phyloP scores from a whole-genome alignment of 306 rosid genomes.

The Corylus heterophylla region DNA sequence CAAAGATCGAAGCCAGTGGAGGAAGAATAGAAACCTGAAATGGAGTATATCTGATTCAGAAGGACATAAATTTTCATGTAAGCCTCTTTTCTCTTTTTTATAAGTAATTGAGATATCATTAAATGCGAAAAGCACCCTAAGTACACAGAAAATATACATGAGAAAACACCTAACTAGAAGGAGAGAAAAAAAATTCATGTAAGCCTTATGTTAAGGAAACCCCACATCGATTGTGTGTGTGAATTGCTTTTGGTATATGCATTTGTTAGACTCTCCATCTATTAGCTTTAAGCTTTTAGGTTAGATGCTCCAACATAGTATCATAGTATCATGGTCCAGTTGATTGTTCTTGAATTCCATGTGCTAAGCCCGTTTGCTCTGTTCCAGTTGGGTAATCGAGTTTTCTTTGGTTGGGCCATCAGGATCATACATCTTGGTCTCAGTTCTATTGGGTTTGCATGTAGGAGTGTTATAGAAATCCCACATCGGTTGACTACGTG shows the following conservation, averaged over 20 bases:
- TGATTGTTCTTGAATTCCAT: neutral
- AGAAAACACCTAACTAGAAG: too few relatives aligned
- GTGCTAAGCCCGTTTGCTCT: too few relatives aligned
- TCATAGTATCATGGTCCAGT: neutral
- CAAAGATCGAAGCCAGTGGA: slow-evolving; percentile 78
- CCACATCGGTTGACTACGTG: neutral
- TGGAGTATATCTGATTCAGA: neutral
- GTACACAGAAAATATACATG: too few relatives aligned
- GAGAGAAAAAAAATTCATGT: too few relatives aligned
- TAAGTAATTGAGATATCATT: too few relatives aligned
- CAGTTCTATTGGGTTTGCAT: too few relatives aligned
- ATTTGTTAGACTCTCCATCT: neutral
- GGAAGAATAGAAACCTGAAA: slow-evolving; percentile 97
- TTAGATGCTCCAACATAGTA: neutral
- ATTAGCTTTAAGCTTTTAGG: neutral
- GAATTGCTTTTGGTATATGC: neutral
- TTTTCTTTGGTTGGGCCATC: too few relatives aligned
- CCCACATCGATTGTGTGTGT: neutral
- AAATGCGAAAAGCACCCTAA: too few relatives aligned
- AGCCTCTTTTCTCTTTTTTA: neutral
- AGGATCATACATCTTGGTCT: too few relatives aligned
- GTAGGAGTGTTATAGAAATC: neutral
- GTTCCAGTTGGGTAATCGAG: neutral
- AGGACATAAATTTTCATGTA: neutral
- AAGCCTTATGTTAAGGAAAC: neutral